Percentiles rank a stretch among this genome's conserved stretches.
These are phyloP conservation scores for Aspergillus ochraceoroseus DNA, from an alignment of 2,329 filamentous ascomycete genomes.

Conservation along the genomic window DNA sequence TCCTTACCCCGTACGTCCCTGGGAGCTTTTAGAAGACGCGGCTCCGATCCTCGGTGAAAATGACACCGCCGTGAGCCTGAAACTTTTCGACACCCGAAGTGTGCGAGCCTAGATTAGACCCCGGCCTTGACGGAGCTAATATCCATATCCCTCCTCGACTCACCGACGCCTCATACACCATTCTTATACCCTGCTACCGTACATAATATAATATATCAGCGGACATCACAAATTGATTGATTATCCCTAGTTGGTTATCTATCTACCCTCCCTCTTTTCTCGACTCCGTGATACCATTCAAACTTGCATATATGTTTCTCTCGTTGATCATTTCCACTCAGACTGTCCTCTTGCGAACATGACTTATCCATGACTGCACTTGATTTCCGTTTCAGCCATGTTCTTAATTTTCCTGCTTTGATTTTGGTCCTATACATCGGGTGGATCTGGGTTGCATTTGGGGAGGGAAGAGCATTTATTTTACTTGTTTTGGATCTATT, in stretches of 20 bases:
- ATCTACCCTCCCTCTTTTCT: not conserved
- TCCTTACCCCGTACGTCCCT: constrained; percentile 37
- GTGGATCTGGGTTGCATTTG: too few relatives aligned
- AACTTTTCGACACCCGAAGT: constrained; percentile 41
- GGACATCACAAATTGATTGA: too few relatives aligned
- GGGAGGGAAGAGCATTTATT: too few relatives aligned
- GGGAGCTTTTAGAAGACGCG: constrained; percentile 46
- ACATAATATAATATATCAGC: constrained; percentile 5
- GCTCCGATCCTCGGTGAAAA: constrained; percentile 44
- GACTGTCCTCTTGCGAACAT: too few relatives aligned
- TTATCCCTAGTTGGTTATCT: constrained; percentile 3
- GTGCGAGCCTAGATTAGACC: constrained; percentile 24
- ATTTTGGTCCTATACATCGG: too few relatives aligned
- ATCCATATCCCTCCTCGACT: not conserved
- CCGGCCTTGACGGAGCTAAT: too few relatives aligned
- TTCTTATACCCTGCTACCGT: not conserved
- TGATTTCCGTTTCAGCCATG: not conserved
- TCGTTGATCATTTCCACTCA: not conserved
- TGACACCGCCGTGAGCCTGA: constrained; percentile 43
- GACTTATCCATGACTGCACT: not conserved
- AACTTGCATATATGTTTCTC: constrained; percentile 2
- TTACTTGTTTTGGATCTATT: too few relatives aligned
- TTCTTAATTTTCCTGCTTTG: too few relatives aligned
- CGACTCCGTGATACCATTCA: constrained; percentile 6
- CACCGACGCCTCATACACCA: not conserved